A percentile compares a stretch with the other conserved stretches of the same genome.
Evolutionary conservation across 2,329 filamentous ascomycete species (phyloP).

Genomic region (Colletotrichum costaricense): DNA sequence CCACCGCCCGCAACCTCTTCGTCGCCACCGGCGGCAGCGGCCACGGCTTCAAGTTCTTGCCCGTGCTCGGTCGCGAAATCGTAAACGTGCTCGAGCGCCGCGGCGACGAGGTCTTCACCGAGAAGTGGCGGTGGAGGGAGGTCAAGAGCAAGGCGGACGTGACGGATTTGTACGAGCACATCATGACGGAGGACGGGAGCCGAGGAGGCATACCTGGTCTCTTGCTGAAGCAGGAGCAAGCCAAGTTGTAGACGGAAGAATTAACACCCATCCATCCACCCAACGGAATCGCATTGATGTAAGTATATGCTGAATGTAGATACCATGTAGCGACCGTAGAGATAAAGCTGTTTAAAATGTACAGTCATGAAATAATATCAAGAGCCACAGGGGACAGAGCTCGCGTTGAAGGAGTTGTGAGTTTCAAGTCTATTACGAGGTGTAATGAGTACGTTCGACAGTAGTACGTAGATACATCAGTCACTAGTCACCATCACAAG

Average conservation of each 20-base stretch:
- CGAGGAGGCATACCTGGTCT: constrained; percentile 60
- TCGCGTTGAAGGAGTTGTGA: background rate
- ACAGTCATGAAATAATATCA: background rate
- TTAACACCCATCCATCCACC: background rate
- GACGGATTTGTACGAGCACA: constrained; percentile 48
- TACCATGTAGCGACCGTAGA: background rate
- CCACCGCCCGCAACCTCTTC: constrained; percentile 68
- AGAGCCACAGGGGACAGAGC: background rate
- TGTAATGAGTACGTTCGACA: no score
- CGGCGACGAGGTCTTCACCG: constrained; percentile 61
- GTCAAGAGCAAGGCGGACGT: constrained; percentile 52
- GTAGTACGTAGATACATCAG: no score
- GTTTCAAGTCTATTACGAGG: no score
- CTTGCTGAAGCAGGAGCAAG: constrained; percentile 57
- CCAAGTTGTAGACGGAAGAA: constrained; percentile 18
- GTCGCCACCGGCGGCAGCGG: constrained; percentile 73
- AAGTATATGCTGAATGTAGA: background rate
- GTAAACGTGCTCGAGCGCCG: constrained; percentile 63
- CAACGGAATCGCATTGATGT: background rate
- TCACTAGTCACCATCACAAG: background rate
- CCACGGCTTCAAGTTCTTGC: constrained; percentile 77
- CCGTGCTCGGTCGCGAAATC: constrained; percentile 72
- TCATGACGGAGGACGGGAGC: constrained; percentile 65
- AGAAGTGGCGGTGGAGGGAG: constrained; percentile 74
- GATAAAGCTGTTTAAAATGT: background rate